These are phyloP conservation scores for Ustilago xerochloae DNA, from an alignment of 1,284 basidiomycete genomes.

Conservation along the genomic window DNA sequence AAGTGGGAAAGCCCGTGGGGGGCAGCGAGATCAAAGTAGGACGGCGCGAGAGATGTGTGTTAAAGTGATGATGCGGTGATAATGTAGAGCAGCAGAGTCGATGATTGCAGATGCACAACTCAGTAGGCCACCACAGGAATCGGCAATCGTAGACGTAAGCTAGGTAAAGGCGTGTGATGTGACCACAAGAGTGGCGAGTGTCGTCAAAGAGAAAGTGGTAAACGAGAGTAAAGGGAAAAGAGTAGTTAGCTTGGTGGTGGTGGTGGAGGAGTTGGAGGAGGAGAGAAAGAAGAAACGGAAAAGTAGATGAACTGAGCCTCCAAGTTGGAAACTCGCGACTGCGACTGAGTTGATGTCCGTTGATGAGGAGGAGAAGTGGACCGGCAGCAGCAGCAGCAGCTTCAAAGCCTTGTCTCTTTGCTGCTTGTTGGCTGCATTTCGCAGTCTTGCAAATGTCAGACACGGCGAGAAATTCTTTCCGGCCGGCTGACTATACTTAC, in stretches of 20 bases:
- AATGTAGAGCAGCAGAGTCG: too few species aligned
- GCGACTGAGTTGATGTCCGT: not conserved
- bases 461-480: slow-evolving; percentile 19
- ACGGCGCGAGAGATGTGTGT: not conserved
- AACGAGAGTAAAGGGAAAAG: not conserved
- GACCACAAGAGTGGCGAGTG: not conserved
- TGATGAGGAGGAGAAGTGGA: slow-evolving; percentile 8
- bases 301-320: not conserved
- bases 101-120: too few species aligned
- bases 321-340: not conserved
- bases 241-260: not conserved
- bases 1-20: not conserved
- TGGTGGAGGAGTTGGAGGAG: not conserved
- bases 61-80: too few species aligned
- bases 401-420: too few species aligned
- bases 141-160: too few species aligned
- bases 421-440: too few species aligned
- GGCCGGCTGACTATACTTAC: slow-evolving; percentile 6
- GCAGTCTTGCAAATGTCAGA: slow-evolving; percentile 10
- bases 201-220: not conserved
- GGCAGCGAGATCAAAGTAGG: not conserved
- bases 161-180: too few species aligned
- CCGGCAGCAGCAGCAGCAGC: not conserved
- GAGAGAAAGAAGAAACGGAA: not conserved
- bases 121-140: too few species aligned